Evolutionary conservation across 768 basidiomycete species (phyloP).

Genomic region (Candolleomyces aberdarensis): DNA sequence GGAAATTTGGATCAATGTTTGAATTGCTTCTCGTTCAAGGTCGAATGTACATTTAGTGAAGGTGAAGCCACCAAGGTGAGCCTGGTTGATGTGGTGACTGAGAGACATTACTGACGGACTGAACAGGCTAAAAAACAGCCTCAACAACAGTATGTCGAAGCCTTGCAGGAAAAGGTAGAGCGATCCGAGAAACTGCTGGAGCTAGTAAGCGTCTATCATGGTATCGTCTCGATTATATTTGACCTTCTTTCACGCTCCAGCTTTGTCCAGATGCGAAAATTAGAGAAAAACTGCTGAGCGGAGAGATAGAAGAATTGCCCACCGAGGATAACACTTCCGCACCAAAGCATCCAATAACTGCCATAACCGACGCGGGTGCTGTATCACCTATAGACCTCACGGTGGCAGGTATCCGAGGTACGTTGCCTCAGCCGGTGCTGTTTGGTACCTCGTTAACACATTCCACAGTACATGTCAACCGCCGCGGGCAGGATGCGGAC

Average conservation of each 20-base stretch:
- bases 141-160: slow-evolving; percentile 42
- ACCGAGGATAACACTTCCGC: too few relatives aligned
- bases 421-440: too few relatives aligned
- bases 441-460: too few relatives aligned
- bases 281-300: slow-evolving; percentile 25
- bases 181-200: slow-evolving; percentile 57
- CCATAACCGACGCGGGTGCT: too few relatives aligned
- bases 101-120: background rate
- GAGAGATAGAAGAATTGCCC: too few relatives aligned
- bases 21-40: slow-evolving; percentile 61
- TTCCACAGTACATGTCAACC: too few relatives aligned
- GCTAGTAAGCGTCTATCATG: slow-evolving; percentile 22
- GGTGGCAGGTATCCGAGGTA: too few relatives aligned
- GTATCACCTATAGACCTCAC: too few relatives aligned
- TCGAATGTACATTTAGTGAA: slow-evolving; percentile 69
- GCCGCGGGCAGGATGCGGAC: too few relatives aligned
- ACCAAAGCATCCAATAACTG: too few relatives aligned
- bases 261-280: slow-evolving; percentile 63
- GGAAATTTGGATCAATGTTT: slow-evolving; percentile 47
- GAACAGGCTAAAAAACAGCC: slow-evolving; percentile 17
- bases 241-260: slow-evolving; percentile 26
- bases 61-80: slow-evolving; percentile 44
- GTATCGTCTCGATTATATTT: background rate
- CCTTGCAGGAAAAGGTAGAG: slow-evolving; percentile 54
- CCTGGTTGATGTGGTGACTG: slow-evolving; percentile 3